Percentiles rank a stretch among this genome's conserved stretches.
These are phyloP conservation scores for Diphasiastrum complanatum DNA, from an alignment of 83 land plant genomes.

Conservation along the genomic window DNA sequence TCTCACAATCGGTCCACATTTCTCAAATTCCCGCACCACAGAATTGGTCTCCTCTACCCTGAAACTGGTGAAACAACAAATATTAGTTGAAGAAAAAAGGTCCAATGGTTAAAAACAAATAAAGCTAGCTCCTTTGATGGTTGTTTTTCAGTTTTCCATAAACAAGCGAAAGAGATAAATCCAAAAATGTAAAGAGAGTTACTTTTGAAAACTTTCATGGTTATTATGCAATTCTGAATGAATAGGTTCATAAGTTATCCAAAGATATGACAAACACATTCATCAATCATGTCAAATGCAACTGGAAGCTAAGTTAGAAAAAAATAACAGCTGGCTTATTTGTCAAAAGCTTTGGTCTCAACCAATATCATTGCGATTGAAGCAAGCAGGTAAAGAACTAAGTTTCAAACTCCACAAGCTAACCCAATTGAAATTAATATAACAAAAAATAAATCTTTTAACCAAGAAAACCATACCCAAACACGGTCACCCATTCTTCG, in stretches of 20 bases:
- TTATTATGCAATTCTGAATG: too few relatives aligned
- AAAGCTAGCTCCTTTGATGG: conserved; percentile 1
- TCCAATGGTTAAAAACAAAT: conserved; percentile 1
- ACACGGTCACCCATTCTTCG: conserved; percentile 96
- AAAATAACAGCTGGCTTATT: too few relatives aligned
- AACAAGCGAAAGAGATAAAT: too few relatives aligned
- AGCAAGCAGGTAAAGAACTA: not conserved
- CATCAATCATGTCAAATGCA: too few relatives aligned
- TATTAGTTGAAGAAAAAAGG: not conserved
- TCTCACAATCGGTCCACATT: conserved; percentile 78
- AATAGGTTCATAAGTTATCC: too few relatives aligned
- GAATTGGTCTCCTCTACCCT: conserved; percentile 73
- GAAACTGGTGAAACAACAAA: conserved; percentile 45
- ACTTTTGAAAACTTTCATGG: too few relatives aligned
- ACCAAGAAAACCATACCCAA: conserved; percentile 54
- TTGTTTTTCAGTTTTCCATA: too few relatives aligned
- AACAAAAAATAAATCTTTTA: not conserved
- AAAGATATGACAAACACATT: too few relatives aligned
- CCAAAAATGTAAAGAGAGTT: too few relatives aligned
- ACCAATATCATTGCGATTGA: too few relatives aligned
- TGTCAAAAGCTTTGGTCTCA: too few relatives aligned
- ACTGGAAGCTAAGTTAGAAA: too few relatives aligned
- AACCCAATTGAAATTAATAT: not conserved
- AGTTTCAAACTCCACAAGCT: not conserved
- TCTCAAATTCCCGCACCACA: conserved; percentile 91